phyloP scores from a whole-genome alignment of 805 yeast genomes.

The Wickerhamomyces bisporus region DNA sequence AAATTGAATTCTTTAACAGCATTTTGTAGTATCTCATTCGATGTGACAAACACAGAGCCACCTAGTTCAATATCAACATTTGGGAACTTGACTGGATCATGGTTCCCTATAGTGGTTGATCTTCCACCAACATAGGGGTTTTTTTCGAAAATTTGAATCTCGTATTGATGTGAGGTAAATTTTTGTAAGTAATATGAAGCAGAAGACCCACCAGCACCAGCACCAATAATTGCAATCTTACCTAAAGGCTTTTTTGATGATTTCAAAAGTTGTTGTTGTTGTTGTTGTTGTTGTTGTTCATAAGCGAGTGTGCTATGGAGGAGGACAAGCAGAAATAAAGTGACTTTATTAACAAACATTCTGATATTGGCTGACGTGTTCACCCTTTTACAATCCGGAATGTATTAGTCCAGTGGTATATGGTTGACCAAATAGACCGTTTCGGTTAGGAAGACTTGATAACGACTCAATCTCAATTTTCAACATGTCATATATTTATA shows the following conservation, averaged over 20 bases:
- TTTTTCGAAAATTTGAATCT: slow-evolving; percentile 39
- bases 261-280: background rate
- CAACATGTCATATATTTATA: no score
- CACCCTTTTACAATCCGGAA: no score
- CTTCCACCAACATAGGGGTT: slow-evolving; percentile 41
- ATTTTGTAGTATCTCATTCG: slow-evolving; percentile 32
- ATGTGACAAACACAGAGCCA: slow-evolving; percentile 38
- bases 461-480: no score
- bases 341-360: no score
- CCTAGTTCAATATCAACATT: slow-evolving; percentile 35
- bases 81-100: slow-evolving; percentile 14
- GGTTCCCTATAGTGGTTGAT: slow-evolving; percentile 31
- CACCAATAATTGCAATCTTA: slow-evolving; percentile 40
- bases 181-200: slow-evolving; percentile 41
- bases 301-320: no score
- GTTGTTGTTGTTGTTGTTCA: background rate
- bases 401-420: no score
- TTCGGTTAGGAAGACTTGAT: no score
- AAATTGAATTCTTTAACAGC: slow-evolving; percentile 36
- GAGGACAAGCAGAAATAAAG: no score
- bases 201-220: slow-evolving; percentile 48
- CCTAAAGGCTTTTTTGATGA: no score
- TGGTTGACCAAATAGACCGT: no score
- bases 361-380: no score
- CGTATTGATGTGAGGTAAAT: slow-evolving; percentile 27